Evolutionary conservation across 2,329 filamentous ascomycete genomes (phyloP).

Genomic region (Didymella keratinophila): DNA sequence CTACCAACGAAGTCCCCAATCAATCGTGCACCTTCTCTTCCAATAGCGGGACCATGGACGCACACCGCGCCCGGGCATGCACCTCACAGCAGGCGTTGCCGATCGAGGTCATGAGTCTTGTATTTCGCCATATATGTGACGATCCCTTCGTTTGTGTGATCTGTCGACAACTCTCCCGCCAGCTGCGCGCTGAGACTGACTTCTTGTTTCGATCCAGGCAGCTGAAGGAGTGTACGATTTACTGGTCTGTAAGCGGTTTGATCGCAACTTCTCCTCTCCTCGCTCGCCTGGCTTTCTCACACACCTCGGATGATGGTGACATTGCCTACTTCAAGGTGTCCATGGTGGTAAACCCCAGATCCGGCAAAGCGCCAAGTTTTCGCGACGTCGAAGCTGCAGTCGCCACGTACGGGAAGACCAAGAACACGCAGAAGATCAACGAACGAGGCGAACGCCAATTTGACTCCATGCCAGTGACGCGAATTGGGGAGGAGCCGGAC

Average conservation of each 20-base stretch:
- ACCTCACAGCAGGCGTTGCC: neutral
- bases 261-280: neutral
- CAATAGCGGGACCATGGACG: no score
- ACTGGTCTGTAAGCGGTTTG: neutral
- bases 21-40: no score
- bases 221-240: neutral
- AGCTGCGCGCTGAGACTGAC: neutral
- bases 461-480: neutral
- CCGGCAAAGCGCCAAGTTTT: no score
- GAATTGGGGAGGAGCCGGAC: neutral
- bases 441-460: neutral
- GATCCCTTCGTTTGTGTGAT: neutral
- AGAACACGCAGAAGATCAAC: neutral
- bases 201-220: neutral
- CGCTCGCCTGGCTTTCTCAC: neutral
- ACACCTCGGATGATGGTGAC: neutral
- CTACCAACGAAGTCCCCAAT: no score
- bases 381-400: neutral
- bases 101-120: neutral
- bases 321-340: neutral
- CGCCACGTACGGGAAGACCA: neutral
- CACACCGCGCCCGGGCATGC: neutral
- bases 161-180: neutral
- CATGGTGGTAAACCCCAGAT: neutral
- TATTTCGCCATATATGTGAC: neutral